Base-by-base conservation (phyloP, 352 stramenopile genomes). In the Phytopythium delawarense region DNA sequence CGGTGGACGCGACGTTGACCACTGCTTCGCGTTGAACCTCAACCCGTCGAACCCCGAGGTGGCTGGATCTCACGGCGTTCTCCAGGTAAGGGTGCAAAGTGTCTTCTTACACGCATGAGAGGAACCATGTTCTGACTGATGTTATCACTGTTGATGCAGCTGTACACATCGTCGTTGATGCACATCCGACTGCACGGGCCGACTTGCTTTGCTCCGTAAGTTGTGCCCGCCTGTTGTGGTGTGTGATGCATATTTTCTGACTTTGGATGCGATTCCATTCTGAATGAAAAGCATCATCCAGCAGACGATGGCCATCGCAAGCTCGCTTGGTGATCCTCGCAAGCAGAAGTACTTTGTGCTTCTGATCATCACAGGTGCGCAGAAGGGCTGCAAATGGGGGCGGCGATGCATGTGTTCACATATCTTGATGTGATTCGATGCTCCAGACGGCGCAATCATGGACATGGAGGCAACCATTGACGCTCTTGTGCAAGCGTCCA, bases 21-120 rank as follows among this genome's bases (percentile, higher is more conserved):
- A 99, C 69, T 98, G 91, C 72, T 99, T 98, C 71, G 79, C 91
- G 18, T 72, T 96, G 15, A 91, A 86, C 59, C 59, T 85, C 30
- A 86, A 92, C 46, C 71, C 75, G 37, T 79, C 73, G 7, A 85
- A 88, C 21, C 81, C 81, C 6, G 86, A 95, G 64, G 88, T 95
- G 51, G 59, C 69, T 13, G 85, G 85, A 13, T 74, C 84, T 18
- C 62, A 92, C 32, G 88, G 88, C 40, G 82, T 96, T 6, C 73
- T 96, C 34, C 65, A 91, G 64, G 78, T 88, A 61, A n/a, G 35
- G 21, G 18, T 55, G 8, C 42, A 25, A 23, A 42, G 23, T 18
- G 4, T 18, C 49, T 21, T 57, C 55, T 4, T 45, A 11, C 40
- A 63, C 2, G 20, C 7, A 13, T 12, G 34, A 39, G 7, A 12